A percentile compares a stretch with the other conserved stretches of the same genome.
phyloP scores from a whole-genome alignment of 208 protist species.

The Ichthyophonus hoferi region DNA sequence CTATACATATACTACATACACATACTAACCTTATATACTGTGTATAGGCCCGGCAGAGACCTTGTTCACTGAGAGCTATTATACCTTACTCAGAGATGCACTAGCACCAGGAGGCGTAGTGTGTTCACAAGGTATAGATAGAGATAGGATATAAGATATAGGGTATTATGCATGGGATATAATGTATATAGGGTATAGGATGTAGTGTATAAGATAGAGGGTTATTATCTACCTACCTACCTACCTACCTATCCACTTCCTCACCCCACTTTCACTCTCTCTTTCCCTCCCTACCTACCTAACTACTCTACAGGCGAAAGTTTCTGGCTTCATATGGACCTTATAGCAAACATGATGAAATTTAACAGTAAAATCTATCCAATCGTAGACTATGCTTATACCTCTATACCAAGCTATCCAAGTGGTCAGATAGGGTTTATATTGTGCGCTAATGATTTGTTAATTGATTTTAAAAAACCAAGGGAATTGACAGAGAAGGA shows the following conservation, averaged over 20 bases:
- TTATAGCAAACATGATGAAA: slow-evolving; percentile 17
- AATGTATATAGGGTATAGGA: slow-evolving; percentile 55
- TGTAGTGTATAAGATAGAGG: slow-evolving; percentile 27
- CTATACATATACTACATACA: neutral
- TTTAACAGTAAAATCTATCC: slow-evolving; percentile 50
- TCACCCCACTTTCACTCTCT: slow-evolving; percentile 1
- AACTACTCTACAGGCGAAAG: slow-evolving; percentile 44
- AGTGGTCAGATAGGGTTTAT: slow-evolving; percentile 65
- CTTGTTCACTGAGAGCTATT: slow-evolving; percentile 60
- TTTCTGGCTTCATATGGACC: slow-evolving; percentile 58
- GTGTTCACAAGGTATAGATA: slow-evolving; percentile 61
- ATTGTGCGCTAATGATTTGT: slow-evolving; percentile 26
- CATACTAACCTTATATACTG: neutral
- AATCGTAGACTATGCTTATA: slow-evolving; percentile 57
- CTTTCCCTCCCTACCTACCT: neutral
- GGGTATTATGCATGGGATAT: slow-evolving; percentile 61
- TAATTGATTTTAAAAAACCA: slow-evolving; percentile 16
- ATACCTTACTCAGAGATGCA: slow-evolving; percentile 53
- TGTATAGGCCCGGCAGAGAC: slow-evolving; percentile 57
- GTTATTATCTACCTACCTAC: neutral
- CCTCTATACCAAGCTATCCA: slow-evolving; percentile 65
- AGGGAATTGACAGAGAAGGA: slow-evolving; percentile 29
- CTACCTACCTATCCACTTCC: neutral
- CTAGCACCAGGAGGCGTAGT: slow-evolving; percentile 58
- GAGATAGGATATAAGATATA: too few relatives aligned